Conservation (phyloP, 495 filamentous ascomycete genomes). For the Zalerion maritima region DNA sequence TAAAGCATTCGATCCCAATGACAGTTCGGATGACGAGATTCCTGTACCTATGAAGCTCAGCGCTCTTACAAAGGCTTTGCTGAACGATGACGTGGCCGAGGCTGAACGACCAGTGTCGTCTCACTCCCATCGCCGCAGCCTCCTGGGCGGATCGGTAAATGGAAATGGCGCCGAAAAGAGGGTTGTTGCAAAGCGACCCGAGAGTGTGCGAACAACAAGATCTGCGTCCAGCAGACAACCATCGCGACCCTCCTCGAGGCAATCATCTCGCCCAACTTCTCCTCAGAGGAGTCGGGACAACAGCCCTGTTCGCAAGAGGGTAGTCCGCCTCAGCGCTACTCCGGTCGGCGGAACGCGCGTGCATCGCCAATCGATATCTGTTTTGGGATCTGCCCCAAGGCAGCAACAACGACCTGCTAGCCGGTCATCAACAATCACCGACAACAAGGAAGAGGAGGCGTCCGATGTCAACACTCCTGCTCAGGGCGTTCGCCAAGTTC, state of each 20-base stretch:
- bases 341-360: constrained; percentile 19
- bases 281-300: constrained; percentile 21
- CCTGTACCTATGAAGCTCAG: constrained; percentile 64
- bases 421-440: constrained; percentile 15
- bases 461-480: constrained; percentile 53
- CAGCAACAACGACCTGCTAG: constrained; percentile 22
- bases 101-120: constrained; percentile 34
- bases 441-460: constrained; percentile 15
- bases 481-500: constrained; percentile 46
- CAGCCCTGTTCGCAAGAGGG: constrained; percentile 28
- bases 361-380: constrained; percentile 18
- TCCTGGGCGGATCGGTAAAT: too few species aligned
- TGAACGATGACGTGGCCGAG: constrained; percentile 46
- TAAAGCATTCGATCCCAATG: constrained; percentile 15
- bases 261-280: constrained; percentile 20
- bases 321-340: constrained; percentile 44
- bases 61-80: constrained; percentile 60
- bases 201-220: too few species aligned
- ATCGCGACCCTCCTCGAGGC: too few species aligned
- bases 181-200: too few species aligned
- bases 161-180: too few species aligned
- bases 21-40: constrained; percentile 65
- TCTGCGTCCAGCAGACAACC: too few species aligned
- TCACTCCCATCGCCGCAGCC: constrained; percentile 28
- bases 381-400: constrained; percentile 19